Conservation (phyloP, 345 rosid genomes). For the Eucalyptus cladocalyx region DNA sequence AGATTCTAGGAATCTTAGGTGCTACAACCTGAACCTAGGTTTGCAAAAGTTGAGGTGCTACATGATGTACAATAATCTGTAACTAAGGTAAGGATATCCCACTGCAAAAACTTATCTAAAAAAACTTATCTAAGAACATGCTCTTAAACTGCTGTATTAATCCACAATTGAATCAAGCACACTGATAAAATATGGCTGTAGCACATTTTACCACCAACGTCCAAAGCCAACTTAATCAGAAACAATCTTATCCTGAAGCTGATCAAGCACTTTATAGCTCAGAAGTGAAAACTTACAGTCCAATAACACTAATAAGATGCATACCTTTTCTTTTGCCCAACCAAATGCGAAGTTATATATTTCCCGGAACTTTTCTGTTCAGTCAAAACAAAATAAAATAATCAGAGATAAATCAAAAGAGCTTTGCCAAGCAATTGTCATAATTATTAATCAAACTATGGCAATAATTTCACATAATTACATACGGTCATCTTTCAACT, state of each 20-base stretch:
- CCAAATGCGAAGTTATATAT: constrained; percentile 93
- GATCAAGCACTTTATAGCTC: not conserved
- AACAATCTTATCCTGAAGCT: not conserved
- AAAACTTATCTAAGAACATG: not conserved
- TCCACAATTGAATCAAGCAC: not conserved
- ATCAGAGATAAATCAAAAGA: not conserved
- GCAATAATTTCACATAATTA: constrained; percentile 2
- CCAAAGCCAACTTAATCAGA: not conserved
- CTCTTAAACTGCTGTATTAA: not conserved
- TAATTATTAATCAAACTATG: not conserved
- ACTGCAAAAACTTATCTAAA: not conserved
- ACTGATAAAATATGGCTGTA: not conserved
- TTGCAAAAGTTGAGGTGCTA: not conserved
- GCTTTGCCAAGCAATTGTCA: not conserved
- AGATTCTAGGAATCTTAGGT: not conserved
- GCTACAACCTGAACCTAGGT: not conserved
- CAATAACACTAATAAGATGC: not conserved
- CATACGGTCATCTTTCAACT: constrained; percentile 90
- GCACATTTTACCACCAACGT: not conserved
- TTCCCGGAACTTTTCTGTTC: constrained; percentile 87
- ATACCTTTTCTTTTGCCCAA: constrained; percentile 99
- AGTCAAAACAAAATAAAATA: constrained; percentile 3
- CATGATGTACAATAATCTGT: not conserved
- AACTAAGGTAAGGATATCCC: not conserved
- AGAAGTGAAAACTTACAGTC: not conserved